Evolutionary conservation across 345 rosid genomes (phyloP).

Genomic region (Mercurialis annua): DNA sequence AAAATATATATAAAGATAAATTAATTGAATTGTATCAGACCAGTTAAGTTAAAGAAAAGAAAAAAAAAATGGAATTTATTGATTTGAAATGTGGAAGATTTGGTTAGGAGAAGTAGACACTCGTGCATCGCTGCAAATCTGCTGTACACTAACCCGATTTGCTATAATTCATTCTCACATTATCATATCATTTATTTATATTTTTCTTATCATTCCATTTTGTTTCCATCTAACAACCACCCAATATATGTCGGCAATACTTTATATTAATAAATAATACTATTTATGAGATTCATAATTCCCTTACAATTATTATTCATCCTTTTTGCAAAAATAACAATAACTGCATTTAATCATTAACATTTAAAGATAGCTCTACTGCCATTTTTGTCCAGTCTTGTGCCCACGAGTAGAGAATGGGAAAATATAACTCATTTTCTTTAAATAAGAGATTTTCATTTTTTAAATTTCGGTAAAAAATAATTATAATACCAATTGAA

Average conservation of each 20-base stretch:
- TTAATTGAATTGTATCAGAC: no score
- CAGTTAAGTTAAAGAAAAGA: no score
- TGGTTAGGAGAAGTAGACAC: not conserved
- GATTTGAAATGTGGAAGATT: no score
- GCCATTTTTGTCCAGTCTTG: conserved; percentile 14
- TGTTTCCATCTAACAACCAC: conserved; percentile 11
- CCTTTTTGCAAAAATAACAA: not conserved
- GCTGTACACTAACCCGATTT: not conserved
- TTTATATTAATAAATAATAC: conserved; percentile 3
- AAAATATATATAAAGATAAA: no score
- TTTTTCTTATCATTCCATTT: not conserved
- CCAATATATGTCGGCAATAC: conserved; percentile 24
- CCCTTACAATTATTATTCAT: not conserved
- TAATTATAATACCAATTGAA: no score
- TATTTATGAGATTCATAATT: not conserved
- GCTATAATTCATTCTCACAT: not conserved
- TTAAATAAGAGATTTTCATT: no score
- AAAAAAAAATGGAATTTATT: no score
- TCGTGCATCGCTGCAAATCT: not conserved
- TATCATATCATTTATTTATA: not conserved
- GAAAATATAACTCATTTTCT: not conserved
- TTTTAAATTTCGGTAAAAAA: no score
- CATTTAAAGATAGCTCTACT: conserved; percentile 10
- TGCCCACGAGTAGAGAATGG: not conserved
- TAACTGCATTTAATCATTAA: not conserved